Base-by-base conservation (phyloP, 2,329 filamentous ascomycete genomes). In the Alternaria arborescens region DNA sequence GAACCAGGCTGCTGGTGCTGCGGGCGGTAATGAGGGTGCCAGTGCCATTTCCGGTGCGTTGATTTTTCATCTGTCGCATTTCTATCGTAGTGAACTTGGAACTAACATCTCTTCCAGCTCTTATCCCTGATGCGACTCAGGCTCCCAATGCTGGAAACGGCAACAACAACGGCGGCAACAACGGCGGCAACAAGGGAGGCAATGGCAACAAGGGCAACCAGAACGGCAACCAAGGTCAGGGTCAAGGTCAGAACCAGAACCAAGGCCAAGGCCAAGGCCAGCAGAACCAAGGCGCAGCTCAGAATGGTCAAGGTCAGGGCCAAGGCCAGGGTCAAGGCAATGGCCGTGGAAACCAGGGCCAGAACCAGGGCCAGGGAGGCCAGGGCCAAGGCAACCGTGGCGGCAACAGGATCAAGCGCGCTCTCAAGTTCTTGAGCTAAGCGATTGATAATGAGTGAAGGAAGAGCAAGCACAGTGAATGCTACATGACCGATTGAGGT, bases 1-100 rank as follows among this genome's bases (percentile, higher is more conserved):
- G 7, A 84, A 83, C 71, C 79, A 82, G 59, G 74, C 78, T 30
- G 79, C 77, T 42, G 83, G 83, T 3, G 72, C 74, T 26, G 76
- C 73, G 2, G 73, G 70, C 40, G 74, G 75, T 5, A 68, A 77
- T 38, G 75, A 75, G 18, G 73, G 78, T n/a, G 73, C 78, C 1
- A 68, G 68, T 54, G 81, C 79, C 4, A 80, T 79, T 16, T 82
- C 81, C 53, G 77, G 79, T 66, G 75, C 76, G 63, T 73, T 81
- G 48, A 10, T 38, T 50, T 50, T 41, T 47, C 41, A 47, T 38
- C 40, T 14, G 14, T 10, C 30, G 12, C 18, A 69, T 80, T 53
- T n/a, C 61, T 58, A 10, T 56, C 48, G 38, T 48, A 52, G n/a
- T 22, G 24, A 16, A 41, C 11, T 22, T 12, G 20, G 22, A 26